These are phyloP conservation scores for Gracilaria domingensis DNA, from an alignment of 23 red algal species.

Conservation along the genomic window DNA sequence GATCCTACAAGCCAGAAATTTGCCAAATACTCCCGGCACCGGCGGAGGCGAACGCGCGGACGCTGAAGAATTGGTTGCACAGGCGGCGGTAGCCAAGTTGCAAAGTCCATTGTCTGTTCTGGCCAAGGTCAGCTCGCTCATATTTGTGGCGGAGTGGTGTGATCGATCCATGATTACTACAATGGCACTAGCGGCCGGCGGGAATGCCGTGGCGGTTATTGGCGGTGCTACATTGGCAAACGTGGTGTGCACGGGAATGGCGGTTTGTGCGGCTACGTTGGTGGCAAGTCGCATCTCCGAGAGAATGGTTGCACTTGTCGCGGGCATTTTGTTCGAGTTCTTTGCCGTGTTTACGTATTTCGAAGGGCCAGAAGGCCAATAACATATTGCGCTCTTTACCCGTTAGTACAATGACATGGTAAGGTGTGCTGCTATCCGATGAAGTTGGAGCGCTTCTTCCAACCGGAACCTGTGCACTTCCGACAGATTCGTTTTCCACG, in stretches of 20 bases:
- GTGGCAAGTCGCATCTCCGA: constrained; percentile 87
- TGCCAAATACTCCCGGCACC: constrained; percentile 60
- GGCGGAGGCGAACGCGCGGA: constrained; percentile 63
- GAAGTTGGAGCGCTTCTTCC: constrained; percentile 66
- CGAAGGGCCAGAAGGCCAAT: constrained; percentile 69
- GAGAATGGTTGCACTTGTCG: constrained; percentile 83
- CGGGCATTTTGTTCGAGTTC: constrained; percentile 90
- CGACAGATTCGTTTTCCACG: constrained; percentile 65
- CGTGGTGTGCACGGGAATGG: constrained; percentile 88
- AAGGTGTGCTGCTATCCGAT: constrained; percentile 33
- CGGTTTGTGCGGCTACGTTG: constrained; percentile 80
- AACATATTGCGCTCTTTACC: background rate
- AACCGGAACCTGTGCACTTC: constrained; percentile 56
- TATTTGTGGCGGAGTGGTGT: constrained; percentile 97
- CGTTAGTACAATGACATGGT: background rate
- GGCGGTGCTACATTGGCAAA: constrained; percentile 90
- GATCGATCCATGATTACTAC: constrained; percentile 96
- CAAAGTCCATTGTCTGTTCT: constrained; percentile 53
- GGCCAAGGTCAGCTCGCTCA: constrained; percentile 79
- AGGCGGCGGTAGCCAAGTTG: constrained; percentile 51
- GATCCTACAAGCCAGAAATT: constrained; percentile 73
- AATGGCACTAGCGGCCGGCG: constrained; percentile 92
- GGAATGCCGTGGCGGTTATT: constrained; percentile 83
- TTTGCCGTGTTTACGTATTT: constrained; percentile 90
- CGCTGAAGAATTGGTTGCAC: constrained; percentile 70